phyloP scores from a whole-genome alignment of 225 moss, liverwort and hornwort species.

The Rhytidiadelphus loreus region DNA sequence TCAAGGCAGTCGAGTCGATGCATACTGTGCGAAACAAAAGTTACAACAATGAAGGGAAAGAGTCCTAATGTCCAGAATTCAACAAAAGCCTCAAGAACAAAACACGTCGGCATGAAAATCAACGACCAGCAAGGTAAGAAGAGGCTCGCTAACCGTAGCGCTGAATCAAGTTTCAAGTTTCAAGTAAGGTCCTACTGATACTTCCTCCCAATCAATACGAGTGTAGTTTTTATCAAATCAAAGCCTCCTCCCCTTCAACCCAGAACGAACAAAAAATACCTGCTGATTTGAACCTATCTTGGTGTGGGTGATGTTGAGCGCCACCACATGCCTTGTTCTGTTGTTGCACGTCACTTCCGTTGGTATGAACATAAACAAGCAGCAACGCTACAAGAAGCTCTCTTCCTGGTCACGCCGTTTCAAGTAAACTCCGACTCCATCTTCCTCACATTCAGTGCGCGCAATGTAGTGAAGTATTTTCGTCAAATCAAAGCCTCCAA shows the following conservation, averaged over 20 bases:
- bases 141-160: neutral
- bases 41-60: neutral
- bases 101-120: neutral
- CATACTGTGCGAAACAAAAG: too few species aligned
- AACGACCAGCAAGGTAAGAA: neutral
- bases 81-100: neutral
- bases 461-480: neutral
- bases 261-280: neutral
- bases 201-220: neutral
- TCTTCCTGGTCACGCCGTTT: neutral
- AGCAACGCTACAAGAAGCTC: neutral
- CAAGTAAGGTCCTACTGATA: neutral
- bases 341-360: neutral
- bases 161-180: neutral
- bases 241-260: neutral
- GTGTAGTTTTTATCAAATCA: neutral
- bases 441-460: too few species aligned
- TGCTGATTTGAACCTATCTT: neutral
- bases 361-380: neutral
- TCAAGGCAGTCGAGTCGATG: neutral
- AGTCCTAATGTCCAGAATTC: neutral
- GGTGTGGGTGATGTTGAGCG: neutral
- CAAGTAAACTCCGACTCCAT: neutral
- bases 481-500: neutral
- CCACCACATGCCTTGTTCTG: neutral